A percentile compares a stretch with the other conserved stretches of the same genome.
These are phyloP conservation scores for Phialemonium atrogriseum DNA, from an alignment of 2,329 filamentous ascomycete genomes.

Conservation along the genomic window DNA sequence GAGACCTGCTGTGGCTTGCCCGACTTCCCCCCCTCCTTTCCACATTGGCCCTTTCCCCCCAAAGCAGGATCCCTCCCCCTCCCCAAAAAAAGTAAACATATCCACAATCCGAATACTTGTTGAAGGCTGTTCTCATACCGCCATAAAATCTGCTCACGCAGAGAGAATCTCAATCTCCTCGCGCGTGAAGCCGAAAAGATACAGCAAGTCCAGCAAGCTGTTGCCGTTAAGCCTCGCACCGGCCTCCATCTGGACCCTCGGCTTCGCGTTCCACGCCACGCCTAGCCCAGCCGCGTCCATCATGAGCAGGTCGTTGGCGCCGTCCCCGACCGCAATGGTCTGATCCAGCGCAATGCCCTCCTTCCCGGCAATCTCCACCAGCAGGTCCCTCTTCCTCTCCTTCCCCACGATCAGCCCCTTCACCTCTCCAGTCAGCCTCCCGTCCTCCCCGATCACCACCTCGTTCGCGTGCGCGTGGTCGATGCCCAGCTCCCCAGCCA, in stretches of 20 bases:
- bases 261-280: constrained; percentile 79
- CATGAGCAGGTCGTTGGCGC: constrained; percentile 78
- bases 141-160: too few species aligned
- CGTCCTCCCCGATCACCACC: constrained; percentile 53
- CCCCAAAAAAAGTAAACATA: too few species aligned
- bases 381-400: constrained; percentile 63
- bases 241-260: constrained; percentile 70
- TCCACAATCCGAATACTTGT: too few species aligned
- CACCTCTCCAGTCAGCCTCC: constrained; percentile 62
- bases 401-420: constrained; percentile 66
- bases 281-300: constrained; percentile 67
- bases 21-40: too few species aligned
- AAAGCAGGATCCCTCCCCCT: too few species aligned
- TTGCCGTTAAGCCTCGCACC: constrained; percentile 63
- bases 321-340: constrained; percentile 69
- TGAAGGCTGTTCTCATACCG: too few species aligned
- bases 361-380: constrained; percentile 60
- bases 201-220: constrained; percentile 63
- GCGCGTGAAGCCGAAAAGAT: constrained; percentile 63
- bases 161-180: constrained; percentile 57
- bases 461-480: constrained; percentile 88
- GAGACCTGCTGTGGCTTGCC: too few species aligned
- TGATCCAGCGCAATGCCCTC: constrained; percentile 59
- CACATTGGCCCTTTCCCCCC: too few species aligned
- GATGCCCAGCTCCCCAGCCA: constrained; percentile 71